Conservation (phyloP, 2,329 filamentous ascomycete species). For the Stemphylium vesicarium region DNA sequence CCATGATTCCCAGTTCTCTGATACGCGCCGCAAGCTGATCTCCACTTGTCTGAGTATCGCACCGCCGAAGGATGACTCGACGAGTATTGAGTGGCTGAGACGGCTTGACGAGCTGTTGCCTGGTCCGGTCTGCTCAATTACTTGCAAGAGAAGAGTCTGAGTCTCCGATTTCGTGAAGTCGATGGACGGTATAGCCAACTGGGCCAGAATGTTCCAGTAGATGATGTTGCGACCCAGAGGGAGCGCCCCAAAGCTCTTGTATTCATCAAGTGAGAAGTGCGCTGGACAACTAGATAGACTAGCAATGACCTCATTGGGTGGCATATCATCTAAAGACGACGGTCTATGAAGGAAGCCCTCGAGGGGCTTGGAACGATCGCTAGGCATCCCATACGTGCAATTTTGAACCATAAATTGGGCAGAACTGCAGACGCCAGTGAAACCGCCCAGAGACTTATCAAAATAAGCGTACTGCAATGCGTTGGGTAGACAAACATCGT, state of each 20-base stretch:
- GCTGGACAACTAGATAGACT: constrained; percentile 52
- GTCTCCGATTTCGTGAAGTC: constrained; percentile 57
- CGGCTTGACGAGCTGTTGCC: constrained; percentile 28
- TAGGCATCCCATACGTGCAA: constrained; percentile 54
- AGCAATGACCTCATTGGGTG: constrained; percentile 56
- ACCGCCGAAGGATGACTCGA: constrained; percentile 42
- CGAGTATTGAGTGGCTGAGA: constrained; percentile 47
- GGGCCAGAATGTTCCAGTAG: constrained; percentile 1
- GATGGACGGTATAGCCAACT: constrained; percentile 47
- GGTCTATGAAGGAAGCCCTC: constrained; percentile 51
- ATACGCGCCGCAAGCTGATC: constrained; percentile 8
- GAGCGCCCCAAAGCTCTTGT: constrained; percentile 58
- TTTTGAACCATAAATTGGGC: constrained; percentile 22
- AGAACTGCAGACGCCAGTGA: constrained; percentile 15
- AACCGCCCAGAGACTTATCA: constrained; percentile 25
- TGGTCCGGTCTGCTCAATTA: constrained; percentile 57
- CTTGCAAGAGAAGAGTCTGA: constrained; percentile 57
- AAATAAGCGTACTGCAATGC: constrained; percentile 50
- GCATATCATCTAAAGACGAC: constrained; percentile 26
- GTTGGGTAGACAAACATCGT: constrained; percentile 55
- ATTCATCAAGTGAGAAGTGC: constrained; percentile 60
- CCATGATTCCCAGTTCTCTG: constrained; percentile 49
- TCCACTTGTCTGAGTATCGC: constrained; percentile 26
- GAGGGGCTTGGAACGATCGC: constrained; percentile 35
- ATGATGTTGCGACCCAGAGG: constrained; percentile 54